phyloP scores from a whole-genome alignment of 352 stramenopile genomes.

The Phytophthora aleatoria region DNA sequence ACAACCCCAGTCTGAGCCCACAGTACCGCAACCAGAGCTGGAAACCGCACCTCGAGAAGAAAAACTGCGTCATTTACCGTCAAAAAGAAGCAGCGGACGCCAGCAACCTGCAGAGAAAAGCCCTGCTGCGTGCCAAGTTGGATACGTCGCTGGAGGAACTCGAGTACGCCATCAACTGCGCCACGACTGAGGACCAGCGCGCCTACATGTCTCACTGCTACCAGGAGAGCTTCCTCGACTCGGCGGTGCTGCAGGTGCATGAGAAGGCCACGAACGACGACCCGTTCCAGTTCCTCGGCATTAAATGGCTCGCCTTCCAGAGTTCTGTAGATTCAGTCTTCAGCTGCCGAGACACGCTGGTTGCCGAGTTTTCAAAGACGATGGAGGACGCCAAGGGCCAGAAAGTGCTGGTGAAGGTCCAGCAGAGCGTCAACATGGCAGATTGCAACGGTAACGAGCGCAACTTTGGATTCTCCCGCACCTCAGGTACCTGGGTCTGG shows the following conservation, averaged over 20 bases:
- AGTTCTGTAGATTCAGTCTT: constrained; percentile 74
- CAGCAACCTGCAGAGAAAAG: constrained; percentile 47
- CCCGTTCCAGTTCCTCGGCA: constrained; percentile 68
- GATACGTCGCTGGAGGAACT: constrained; percentile 77
- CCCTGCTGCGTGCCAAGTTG: constrained; percentile 65
- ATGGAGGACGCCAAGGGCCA: constrained; percentile 59
- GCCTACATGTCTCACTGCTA: constrained; percentile 68
- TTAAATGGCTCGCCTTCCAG: constrained; percentile 82
- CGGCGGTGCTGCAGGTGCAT: constrained; percentile 70
- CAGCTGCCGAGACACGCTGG: constrained; percentile 60
- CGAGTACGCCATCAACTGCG: constrained; percentile 63
- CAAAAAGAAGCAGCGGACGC: constrained; percentile 52
- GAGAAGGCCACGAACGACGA: constrained; percentile 50
- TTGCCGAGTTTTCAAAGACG: constrained; percentile 67
- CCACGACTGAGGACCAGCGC: constrained; percentile 68
- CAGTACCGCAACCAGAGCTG: constrained; percentile 63
- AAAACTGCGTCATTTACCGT: constrained; percentile 75
- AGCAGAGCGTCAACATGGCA: constrained; percentile 58
- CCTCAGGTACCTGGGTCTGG: constrained; percentile 54
- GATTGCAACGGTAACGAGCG: constrained; percentile 52
- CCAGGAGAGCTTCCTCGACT: constrained; percentile 76
- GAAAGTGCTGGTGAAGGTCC: constrained; percentile 63
- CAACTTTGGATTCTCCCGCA: constrained; percentile 71
- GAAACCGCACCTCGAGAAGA: constrained; percentile 74
- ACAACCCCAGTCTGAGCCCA: constrained; percentile 67